These are phyloP conservation scores for Escallonia herrerae DNA, from an alignment of 129 eudicot genomes.

Conservation along the genomic window DNA sequence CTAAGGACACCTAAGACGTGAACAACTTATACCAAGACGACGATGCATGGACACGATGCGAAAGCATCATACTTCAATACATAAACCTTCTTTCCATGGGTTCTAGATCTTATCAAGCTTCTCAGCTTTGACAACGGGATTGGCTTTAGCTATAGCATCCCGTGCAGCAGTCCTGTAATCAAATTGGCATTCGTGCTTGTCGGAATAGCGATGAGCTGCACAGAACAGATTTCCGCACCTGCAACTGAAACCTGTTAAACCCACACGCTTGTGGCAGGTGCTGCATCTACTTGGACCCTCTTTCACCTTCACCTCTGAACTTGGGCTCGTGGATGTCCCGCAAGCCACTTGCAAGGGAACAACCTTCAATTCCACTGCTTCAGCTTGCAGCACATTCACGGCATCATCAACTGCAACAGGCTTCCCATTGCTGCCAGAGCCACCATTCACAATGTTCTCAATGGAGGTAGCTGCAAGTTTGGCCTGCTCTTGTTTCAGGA, in stretches of 20 bases:
- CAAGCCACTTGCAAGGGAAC: slow-evolving; percentile 22
- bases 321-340: slow-evolving; percentile 28
- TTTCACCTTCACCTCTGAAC: slow-evolving; percentile 30
- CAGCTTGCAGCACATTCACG: slow-evolving; percentile 17
- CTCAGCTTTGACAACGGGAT: slow-evolving; percentile 66
- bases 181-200: slow-evolving; percentile 61
- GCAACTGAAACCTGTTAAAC: slow-evolving; percentile 60
- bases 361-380: slow-evolving; percentile 29
- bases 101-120: slow-evolving; percentile 60
- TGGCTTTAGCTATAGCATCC: slow-evolving; percentile 64
- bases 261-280: slow-evolving; percentile 62
- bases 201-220: slow-evolving; percentile 64
- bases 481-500: slow-evolving; percentile 65
- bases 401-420: slow-evolving; percentile 23
- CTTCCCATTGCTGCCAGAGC: neutral
- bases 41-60: neutral
- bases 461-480: slow-evolving; percentile 69
- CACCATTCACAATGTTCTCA: slow-evolving; percentile 47
- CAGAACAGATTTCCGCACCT: slow-evolving; percentile 68
- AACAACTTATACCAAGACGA: slow-evolving; percentile 4
- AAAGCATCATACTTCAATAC: neutral
- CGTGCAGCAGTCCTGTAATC: slow-evolving; percentile 56
- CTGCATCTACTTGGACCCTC: slow-evolving; percentile 55
- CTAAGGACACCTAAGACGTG: slow-evolving; percentile 1
- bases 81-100: neutral